Base-by-base conservation (phyloP, 331 rosid species). In the Quercus tomentella region DNA sequence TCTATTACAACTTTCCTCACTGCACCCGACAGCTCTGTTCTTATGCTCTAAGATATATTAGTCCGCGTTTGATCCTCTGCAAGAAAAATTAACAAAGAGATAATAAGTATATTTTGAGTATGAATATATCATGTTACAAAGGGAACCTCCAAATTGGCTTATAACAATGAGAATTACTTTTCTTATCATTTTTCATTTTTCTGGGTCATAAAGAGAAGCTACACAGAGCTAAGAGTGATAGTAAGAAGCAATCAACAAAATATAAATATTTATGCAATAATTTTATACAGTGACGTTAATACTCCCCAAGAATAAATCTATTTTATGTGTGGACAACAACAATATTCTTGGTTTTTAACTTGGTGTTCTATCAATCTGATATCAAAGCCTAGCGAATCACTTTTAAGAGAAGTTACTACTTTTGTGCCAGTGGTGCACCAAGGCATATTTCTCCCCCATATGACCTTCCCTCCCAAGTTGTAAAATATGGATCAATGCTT, bases 11-110 rank as follows among this genome's bases (percentile, higher is more conserved):
- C 65, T 81, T 65, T 65, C 55, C 74, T 87, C 85, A 93, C 55
- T 66, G 87, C 84, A 93, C 81, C 75, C 86, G 90, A 87, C 98
- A 91, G 57, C 91, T 80, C 76, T 81, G 93, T 78, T 84, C 98
- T 72, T 92, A 93, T 25, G 89, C 87, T 77, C 76, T 78, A 56
- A 93, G 98, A 82, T 77, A 88, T 76, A 80, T 77, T 75, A 91
- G 80, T 67, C 97, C 98, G 15, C 94, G 91, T 70, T 72, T 88
- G 74, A 96, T 90, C 87, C 99, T 96, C 99, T 96, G 81, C 83
- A 82, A 73, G 54, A 25, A 51, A 51, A 56, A 33, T 2, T 2
- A 33, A 61, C 1, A 58, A 35, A 33, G 55, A 30, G 11, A 60
- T 70, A 12, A 10, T 7, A 63, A 72, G 41, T 63, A 70, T 41